These are phyloP conservation scores for Alloascoidea africana DNA, from an alignment of 805 yeast genomes.

Conservation along the genomic window DNA sequence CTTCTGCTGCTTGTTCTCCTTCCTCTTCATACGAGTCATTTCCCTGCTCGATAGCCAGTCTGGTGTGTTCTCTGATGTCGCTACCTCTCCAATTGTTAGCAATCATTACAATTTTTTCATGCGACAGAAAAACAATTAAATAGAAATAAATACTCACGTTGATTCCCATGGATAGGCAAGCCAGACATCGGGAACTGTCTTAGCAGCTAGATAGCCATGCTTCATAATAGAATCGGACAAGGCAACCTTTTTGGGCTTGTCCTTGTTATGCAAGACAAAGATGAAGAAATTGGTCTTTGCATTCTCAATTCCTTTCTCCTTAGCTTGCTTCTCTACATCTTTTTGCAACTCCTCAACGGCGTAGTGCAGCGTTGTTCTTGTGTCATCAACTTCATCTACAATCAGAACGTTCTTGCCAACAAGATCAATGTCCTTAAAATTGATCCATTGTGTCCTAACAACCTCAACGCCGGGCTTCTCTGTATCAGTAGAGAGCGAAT, in stretches of 20 bases:
- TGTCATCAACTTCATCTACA: slow-evolving; percentile 87
- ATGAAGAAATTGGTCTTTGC: slow-evolving; percentile 56
- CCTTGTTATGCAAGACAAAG: slow-evolving; percentile 75
- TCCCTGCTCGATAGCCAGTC: slow-evolving; percentile 50
- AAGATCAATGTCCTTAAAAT: slow-evolving; percentile 59
- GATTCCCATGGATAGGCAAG: slow-evolving; percentile 90
- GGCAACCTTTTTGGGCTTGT: slow-evolving; percentile 66
- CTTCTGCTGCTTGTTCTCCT: no score
- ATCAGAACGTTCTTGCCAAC: slow-evolving; percentile 71
- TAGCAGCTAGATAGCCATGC: slow-evolving; percentile 58
- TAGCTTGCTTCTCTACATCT: slow-evolving; percentile 47
- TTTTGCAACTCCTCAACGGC: slow-evolving; percentile 65
- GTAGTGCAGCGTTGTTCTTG: slow-evolving; percentile 79
- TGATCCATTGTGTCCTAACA: slow-evolving; percentile 82
- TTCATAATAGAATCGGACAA: slow-evolving; percentile 48
- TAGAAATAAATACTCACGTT: no score
- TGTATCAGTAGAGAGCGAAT: slow-evolving; percentile 21
- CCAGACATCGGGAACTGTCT: slow-evolving; percentile 67
- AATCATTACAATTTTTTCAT: no score
- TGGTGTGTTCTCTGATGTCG: slow-evolving; percentile 69
- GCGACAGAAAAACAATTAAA: no score
- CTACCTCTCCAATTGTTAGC: no score
- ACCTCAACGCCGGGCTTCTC: slow-evolving; percentile 66
- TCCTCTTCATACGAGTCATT: no score
- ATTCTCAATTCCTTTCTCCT: slow-evolving; percentile 36